Conservation (phyloP, 768 basidiomycete genomes). For the Termitomyces sp. region DNA sequence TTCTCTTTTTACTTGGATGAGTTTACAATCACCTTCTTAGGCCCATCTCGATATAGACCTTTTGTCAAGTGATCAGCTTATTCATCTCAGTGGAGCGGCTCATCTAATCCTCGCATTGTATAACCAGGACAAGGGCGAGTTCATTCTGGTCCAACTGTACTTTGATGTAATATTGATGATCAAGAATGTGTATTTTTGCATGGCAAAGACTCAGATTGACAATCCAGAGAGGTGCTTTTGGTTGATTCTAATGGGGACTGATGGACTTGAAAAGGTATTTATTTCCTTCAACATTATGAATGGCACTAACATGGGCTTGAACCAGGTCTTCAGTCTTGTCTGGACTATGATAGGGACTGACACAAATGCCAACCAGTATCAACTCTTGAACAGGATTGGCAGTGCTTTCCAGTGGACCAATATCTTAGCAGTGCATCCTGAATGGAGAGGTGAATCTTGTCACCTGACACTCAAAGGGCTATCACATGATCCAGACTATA, state of each 20-base stretch:
- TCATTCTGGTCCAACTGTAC: slow-evolving; percentile 23
- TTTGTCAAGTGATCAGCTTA: slow-evolving; percentile 30
- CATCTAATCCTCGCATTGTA: slow-evolving; percentile 6
- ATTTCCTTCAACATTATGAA: too few species aligned
- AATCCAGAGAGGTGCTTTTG: slow-evolving; percentile 30
- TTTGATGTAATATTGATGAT: slow-evolving; percentile 35
- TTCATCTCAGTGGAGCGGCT: slow-evolving; percentile 21
- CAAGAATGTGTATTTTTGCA: slow-evolving; percentile 37
- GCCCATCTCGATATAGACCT: slow-evolving; percentile 31
- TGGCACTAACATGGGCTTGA: too few species aligned
- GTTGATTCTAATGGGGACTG: slow-evolving; percentile 36
- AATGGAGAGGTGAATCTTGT: too few species aligned
- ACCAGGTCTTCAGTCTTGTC: too few species aligned
- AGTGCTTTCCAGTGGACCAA: too few species aligned
- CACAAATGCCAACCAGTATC: too few species aligned
- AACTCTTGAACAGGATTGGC: too few species aligned
- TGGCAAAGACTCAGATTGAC: slow-evolving; percentile 35
- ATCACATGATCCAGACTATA: too few species aligned
- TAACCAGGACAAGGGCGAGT: background rate
- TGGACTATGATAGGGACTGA: too few species aligned
- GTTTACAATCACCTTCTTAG: background rate
- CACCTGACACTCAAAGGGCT: too few species aligned
- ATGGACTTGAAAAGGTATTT: slow-evolving; percentile 33
- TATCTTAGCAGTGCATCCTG: too few species aligned
- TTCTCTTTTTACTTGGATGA: background rate